phyloP scores from a whole-genome alignment of 345 rosid species.

The Reutealis trisperma region DNA sequence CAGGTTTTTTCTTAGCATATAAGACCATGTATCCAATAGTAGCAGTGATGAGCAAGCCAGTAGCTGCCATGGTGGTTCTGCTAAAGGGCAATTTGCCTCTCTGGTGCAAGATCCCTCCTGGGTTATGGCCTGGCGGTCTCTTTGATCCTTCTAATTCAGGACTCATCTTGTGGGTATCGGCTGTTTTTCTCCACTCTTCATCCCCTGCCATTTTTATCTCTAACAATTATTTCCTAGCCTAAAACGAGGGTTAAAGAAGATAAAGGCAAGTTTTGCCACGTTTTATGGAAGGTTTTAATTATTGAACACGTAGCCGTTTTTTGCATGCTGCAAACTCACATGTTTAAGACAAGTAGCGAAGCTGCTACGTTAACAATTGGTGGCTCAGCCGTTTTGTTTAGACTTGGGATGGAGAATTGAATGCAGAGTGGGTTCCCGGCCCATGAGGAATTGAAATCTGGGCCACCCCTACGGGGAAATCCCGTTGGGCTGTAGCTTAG shows the following conservation, averaged over 20 bases:
- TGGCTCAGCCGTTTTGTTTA: not conserved
- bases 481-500: no score
- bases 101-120: constrained; percentile 65
- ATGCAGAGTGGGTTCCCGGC: no score
- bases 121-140: constrained; percentile 64
- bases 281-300: not conserved
- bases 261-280: not conserved
- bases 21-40: constrained; percentile 48
- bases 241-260: not conserved
- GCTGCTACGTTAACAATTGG: not conserved
- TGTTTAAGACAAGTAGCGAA: constrained; percentile 13
- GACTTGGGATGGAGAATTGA: no score
- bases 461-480: no score
- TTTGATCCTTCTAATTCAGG: constrained; percentile 52
- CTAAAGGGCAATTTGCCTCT: constrained; percentile 56
- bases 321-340: constrained; percentile 15
- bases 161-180: constrained; percentile 73
- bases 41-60: constrained; percentile 55
- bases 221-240: not conserved
- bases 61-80: constrained; percentile 48
- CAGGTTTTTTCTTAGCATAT: constrained; percentile 57
- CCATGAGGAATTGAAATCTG: no score
- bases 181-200: constrained; percentile 53
- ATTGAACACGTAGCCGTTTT: constrained; percentile 23
- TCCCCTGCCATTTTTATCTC: constrained; percentile 36